These are phyloP conservation scores for Batkoa obscura DNA, from an alignment of 371 early-diverging fungal genomes.

Conservation along the genomic window DNA sequence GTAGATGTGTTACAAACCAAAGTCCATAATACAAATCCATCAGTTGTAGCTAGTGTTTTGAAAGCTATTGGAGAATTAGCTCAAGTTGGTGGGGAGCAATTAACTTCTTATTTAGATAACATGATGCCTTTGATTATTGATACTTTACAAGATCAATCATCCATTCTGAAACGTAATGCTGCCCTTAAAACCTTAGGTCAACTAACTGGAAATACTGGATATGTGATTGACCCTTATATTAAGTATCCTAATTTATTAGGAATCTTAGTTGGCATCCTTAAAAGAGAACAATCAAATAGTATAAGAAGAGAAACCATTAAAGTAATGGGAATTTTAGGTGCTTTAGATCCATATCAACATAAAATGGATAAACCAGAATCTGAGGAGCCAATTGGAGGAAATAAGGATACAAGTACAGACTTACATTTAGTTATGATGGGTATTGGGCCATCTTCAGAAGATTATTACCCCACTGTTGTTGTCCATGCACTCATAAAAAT, in stretches of 20 bases:
- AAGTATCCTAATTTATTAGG: constrained; percentile 73
- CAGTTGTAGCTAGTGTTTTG: constrained; percentile 66
- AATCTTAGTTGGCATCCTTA: constrained; percentile 60
- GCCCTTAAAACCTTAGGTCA: constrained; percentile 74
- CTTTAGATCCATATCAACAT: constrained; percentile 85
- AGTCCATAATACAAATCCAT: constrained; percentile 54
- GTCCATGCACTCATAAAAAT: constrained; percentile 81
- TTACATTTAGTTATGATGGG: constrained; percentile 48
- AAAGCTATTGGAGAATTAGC: constrained; percentile 79
- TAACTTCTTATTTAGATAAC: constrained; percentile 59
- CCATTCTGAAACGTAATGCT: constrained; percentile 65
- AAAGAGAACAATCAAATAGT: constrained; percentile 46
- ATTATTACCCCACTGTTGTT: constrained; percentile 75
- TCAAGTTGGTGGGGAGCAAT: constrained; percentile 65
- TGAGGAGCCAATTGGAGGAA: constrained; percentile 24
- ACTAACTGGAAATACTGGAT: constrained; percentile 67
- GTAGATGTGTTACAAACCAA: constrained; percentile 68
- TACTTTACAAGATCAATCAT: constrained; percentile 77
- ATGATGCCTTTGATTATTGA: constrained; percentile 77
- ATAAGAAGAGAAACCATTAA: constrained; percentile 76
- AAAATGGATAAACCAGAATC: constrained; percentile 27
- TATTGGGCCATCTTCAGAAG: constrained; percentile 54
- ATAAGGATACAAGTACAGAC: constrained; percentile 30
- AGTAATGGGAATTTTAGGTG: constrained; percentile 85
- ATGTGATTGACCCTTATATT: constrained; percentile 78